Evolutionary conservation across 2,329 filamentous ascomycete genomes (phyloP).

Genomic region (Pseudogymnoascus sp.): DNA sequence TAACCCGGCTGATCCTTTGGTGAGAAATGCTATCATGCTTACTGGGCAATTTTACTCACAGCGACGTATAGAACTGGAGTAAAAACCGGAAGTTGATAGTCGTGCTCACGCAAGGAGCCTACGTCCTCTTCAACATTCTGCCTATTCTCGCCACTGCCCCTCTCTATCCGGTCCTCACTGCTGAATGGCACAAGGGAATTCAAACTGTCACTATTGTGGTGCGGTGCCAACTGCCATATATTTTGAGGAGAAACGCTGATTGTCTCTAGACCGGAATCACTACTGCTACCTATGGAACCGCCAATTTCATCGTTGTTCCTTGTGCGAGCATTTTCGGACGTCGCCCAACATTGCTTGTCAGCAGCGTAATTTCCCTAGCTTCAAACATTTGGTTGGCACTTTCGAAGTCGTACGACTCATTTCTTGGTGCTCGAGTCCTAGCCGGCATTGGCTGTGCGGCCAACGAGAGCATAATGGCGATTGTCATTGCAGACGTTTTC

Average conservation of each 20-base stretch:
- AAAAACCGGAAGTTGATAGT: no score
- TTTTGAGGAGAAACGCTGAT: not conserved
- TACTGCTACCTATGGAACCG: slow-evolving; percentile 38
- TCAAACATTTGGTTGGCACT: slow-evolving; percentile 47
- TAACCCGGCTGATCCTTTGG: slow-evolving; percentile 31
- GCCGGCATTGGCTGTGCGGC: slow-evolving; percentile 55
- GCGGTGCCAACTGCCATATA: no score
- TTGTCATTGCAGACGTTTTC: slow-evolving; percentile 58
- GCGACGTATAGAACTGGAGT: no score
- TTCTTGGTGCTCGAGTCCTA: slow-evolving; percentile 50
- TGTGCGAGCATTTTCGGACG: slow-evolving; percentile 42
- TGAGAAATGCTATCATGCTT: slow-evolving; percentile 17
- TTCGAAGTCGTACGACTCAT: slow-evolving; percentile 51
- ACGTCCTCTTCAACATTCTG: no score
- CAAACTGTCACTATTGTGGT: no score
- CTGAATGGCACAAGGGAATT: no score
- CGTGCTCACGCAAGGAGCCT: no score
- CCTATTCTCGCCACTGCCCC: no score
- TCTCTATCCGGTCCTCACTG: no score
- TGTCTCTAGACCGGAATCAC: slow-evolving; percentile 36
- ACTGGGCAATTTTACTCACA: no score
- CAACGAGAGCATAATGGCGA: slow-evolving; percentile 55
- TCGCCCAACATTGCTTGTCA: slow-evolving; percentile 41
- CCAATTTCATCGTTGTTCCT: slow-evolving; percentile 39
- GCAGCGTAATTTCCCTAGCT: slow-evolving; percentile 37